A percentile compares a stretch with the other conserved stretches of the same genome.
phyloP scores from a whole-genome alignment of 1,284 basidiomycete genomes.

The Stereum hirsutum region DNA sequence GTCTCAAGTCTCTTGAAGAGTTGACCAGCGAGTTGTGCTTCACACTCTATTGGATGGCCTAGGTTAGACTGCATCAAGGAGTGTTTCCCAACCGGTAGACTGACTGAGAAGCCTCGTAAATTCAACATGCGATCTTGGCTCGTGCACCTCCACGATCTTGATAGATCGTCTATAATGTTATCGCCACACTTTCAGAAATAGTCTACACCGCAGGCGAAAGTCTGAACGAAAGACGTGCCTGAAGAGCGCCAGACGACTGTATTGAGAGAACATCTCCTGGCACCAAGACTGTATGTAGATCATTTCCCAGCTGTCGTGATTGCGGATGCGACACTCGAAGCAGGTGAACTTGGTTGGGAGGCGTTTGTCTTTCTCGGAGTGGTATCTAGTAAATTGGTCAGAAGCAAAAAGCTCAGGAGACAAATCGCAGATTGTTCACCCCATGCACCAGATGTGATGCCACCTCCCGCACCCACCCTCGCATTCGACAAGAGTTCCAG shows the following conservation, averaged over 20 bases:
- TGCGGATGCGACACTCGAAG: slow-evolving; percentile 61
- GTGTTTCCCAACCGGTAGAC: slow-evolving; percentile 15
- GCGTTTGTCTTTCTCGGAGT: slow-evolving; percentile 43
- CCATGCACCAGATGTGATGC: slow-evolving; percentile 79
- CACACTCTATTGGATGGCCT: slow-evolving; percentile 34
- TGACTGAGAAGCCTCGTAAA: slow-evolving; percentile 56
- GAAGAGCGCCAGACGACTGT: slow-evolving; percentile 59
- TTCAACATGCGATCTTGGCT: slow-evolving; percentile 35
- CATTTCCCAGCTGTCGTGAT: slow-evolving; percentile 58
- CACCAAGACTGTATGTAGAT: slow-evolving; percentile 47
- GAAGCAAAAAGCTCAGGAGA: slow-evolving; percentile 2
- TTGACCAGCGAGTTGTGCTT: slow-evolving; percentile 44
- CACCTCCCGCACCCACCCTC: slow-evolving; percentile 60
- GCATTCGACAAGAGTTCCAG: slow-evolving; percentile 46
- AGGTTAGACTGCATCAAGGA: neutral
- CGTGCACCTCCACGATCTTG: slow-evolving; percentile 51
- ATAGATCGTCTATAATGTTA: slow-evolving; percentile 52
- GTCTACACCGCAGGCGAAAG: neutral
- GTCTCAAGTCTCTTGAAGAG: slow-evolving; percentile 59
- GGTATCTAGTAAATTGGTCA: slow-evolving; percentile 37
- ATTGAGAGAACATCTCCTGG: slow-evolving; percentile 49
- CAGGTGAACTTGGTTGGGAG: slow-evolving; percentile 53
- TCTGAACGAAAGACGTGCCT: slow-evolving; percentile 33
- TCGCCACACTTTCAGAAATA: slow-evolving; percentile 2
- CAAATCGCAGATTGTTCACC: slow-evolving; percentile 32